Evolutionary conservation across 2,329 filamentous ascomycete genomes (phyloP), one percentile per base, ranked within the genome.

Genomic region (Penicillium sp.): DNA sequence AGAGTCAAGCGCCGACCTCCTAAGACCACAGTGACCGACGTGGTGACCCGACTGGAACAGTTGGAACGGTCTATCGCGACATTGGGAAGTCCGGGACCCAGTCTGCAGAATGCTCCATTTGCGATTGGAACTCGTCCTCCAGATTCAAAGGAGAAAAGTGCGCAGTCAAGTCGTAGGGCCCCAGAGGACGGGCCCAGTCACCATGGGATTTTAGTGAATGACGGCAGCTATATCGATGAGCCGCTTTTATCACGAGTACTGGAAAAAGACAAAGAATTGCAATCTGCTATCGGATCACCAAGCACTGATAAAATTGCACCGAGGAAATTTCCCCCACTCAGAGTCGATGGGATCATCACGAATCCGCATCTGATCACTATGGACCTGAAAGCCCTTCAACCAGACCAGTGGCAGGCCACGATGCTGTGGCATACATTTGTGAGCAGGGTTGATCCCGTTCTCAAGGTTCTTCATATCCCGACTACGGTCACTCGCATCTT

Each of bases 171-270:
- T 18, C 23, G 28, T 6, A 26, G 21, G 15, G 0, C 21, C 7
- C 9, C 38, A 28, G 2, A 23, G 4, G 28, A 49, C 55, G 34
- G 42, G 18, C 45, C 34, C 2, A 2, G 38, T 7, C 42, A 56
- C 3, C 53, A 48, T 16, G 63, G 64, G 3, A 56, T 66, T 13
- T 26, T 68, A 13, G 59, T 53, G 18, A 60, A 57, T 29, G 62
- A 65, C 26, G 65, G 65, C 24, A 53, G 50, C n/a, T 68, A 68
- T 47, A 64, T 68, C 38, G 65, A 68, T n/a, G 66, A 68, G 29
- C 53, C 53, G 13, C 52, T 68, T 3, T 47, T 68, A 2, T 66
- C 66, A 1, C 57, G 57, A 4, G 56, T 68, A 1, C 38, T 68
- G 6, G 64, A 65, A 26, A 64, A 67, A 47, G 63, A 66, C 12